A percentile compares a stretch with the other conserved stretches of the same genome.
phyloP scores from a whole-genome alignment of 768 basidiomycete genomes.

The Galerina marginata region DNA sequence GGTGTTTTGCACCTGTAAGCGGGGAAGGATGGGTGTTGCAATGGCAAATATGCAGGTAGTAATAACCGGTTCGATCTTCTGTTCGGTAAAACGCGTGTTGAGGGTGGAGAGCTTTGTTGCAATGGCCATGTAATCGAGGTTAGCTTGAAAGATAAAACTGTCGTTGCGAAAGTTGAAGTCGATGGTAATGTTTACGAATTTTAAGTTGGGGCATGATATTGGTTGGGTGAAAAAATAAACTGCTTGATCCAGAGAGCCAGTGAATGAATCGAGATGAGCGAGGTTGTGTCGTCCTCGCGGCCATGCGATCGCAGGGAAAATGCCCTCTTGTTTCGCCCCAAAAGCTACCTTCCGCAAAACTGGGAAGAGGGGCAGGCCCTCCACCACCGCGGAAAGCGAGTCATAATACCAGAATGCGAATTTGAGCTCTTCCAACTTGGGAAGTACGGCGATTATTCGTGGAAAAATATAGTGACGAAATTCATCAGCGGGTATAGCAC shows the following conservation, averaged over 20 bases:
- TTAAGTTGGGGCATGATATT: neutral
- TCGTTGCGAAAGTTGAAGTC: slow-evolving; percentile 4
- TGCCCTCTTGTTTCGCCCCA: neutral
- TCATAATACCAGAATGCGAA: neutral
- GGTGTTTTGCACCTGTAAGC: neutral
- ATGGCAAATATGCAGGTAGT: slow-evolving; percentile 6
- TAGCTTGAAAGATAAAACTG: neutral
- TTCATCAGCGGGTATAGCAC: slow-evolving; percentile 7
- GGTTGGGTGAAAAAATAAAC: slow-evolving; percentile 10
- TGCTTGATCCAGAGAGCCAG: slow-evolving; percentile 17
- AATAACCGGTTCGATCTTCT: slow-evolving; percentile 1
- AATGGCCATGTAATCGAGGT: neutral
- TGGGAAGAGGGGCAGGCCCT: slow-evolving; percentile 6
- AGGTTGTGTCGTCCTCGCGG: neutral
- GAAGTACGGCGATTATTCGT: slow-evolving; percentile 9
- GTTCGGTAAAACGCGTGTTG: neutral
- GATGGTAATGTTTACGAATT: slow-evolving; percentile 13
- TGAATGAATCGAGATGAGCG: slow-evolving; percentile 10
- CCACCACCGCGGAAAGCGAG: slow-evolving; percentile 1
- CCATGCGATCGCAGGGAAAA: neutral
- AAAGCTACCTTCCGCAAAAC: slow-evolving; percentile 4
- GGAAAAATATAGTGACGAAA: slow-evolving; percentile 14
- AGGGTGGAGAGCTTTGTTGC: neutral
- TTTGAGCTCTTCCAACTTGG: slow-evolving; percentile 7
- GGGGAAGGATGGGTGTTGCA: too few species aligned